These are phyloP conservation scores for Paramecium sexaurelia DNA, from an alignment of 73 alveolate species.

Conservation along the genomic window DNA sequence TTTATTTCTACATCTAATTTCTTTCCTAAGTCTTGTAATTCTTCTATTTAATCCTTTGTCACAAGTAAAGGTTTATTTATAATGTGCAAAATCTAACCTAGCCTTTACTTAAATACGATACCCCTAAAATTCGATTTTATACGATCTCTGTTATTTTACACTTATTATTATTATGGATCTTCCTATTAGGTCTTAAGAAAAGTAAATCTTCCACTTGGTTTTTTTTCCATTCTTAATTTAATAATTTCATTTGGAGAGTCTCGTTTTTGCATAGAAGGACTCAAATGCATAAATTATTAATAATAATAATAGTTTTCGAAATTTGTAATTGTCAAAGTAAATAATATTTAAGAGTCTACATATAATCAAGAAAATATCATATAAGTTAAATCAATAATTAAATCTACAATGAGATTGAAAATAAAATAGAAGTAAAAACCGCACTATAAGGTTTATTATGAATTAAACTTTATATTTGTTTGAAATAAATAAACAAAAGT, in stretches of 20 bases:
- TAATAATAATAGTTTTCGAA: neutral
- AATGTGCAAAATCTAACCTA: neutral
- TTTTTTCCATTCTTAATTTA: neutral
- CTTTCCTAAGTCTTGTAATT: neutral
- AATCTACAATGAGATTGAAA: too few species aligned
- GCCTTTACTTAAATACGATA: neutral
- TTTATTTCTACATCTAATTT: slow-evolving; percentile 1
- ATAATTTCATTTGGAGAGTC: slow-evolving; percentile 10
- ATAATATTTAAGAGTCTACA: neutral
- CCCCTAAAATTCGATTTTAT: slow-evolving; percentile 17
- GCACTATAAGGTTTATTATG: too few species aligned
- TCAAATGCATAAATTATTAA: neutral
- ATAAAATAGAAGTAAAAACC: too few species aligned
- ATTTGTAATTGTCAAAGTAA: too few species aligned
- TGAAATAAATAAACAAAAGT: too few species aligned
- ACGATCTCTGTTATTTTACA: neutral
- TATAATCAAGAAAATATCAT: neutral
- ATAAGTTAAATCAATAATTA: neutral
- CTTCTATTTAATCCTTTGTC: neutral
- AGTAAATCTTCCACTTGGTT: slow-evolving; percentile 14
- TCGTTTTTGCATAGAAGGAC: neutral
- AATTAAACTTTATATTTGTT: too few species aligned
- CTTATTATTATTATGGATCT: neutral
- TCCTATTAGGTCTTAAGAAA: slow-evolving; percentile 5
- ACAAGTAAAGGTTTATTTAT: neutral